Percentiles rank a stretch among this genome's conserved stretches.
These are phyloP conservation scores for Skeletonema tropicum DNA, from an alignment of 108 stramenopile species.

Conservation along the genomic window DNA sequence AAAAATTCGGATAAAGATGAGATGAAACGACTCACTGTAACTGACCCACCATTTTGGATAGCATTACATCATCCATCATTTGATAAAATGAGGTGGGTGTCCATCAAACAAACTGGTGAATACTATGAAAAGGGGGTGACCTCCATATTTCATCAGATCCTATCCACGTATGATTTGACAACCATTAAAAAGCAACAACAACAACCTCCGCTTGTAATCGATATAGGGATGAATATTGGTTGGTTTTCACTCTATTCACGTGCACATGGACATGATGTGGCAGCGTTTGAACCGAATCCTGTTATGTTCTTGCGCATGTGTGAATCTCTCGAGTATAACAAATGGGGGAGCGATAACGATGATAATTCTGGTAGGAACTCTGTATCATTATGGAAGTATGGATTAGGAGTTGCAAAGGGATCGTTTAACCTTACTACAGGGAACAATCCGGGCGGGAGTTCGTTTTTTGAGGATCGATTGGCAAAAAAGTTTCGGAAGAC, in stretches of 20 bases:
- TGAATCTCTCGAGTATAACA: constrained; percentile 32
- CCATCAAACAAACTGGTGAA: constrained; percentile 30
- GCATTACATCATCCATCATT: constrained; percentile 16
- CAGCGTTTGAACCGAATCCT: constrained; percentile 45
- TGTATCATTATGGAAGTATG: constrained; percentile 18
- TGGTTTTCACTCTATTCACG: constrained; percentile 40
- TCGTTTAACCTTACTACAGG: constrained; percentile 31
- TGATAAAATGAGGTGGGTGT: constrained; percentile 44
- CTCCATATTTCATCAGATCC: constrained; percentile 26
- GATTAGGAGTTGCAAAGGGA: constrained; percentile 15
- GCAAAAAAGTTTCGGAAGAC: constrained; percentile 39
- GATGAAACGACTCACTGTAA: constrained; percentile 27
- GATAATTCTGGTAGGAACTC: not conserved
- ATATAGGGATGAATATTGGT: constrained; percentile 51
- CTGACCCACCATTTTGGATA: constrained; percentile 38
- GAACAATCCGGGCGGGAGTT: constrained; percentile 33
- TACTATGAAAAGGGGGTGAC: constrained; percentile 47
- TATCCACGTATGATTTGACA: constrained; percentile 9
- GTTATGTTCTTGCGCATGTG: constrained; percentile 33
- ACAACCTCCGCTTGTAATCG: constrained; percentile 16
- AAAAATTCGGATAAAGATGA: not conserved
- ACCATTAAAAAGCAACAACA: not conserved
- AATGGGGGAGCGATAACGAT: constrained; percentile 10
- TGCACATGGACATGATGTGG: constrained; percentile 35
- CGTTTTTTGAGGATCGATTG: constrained; percentile 31